Percentiles rank a stretch among this genome's conserved stretches.
These are phyloP conservation scores for Ampelomyces quisqualis DNA, from an alignment of 2,329 filamentous ascomycete species.

Conservation along the genomic window DNA sequence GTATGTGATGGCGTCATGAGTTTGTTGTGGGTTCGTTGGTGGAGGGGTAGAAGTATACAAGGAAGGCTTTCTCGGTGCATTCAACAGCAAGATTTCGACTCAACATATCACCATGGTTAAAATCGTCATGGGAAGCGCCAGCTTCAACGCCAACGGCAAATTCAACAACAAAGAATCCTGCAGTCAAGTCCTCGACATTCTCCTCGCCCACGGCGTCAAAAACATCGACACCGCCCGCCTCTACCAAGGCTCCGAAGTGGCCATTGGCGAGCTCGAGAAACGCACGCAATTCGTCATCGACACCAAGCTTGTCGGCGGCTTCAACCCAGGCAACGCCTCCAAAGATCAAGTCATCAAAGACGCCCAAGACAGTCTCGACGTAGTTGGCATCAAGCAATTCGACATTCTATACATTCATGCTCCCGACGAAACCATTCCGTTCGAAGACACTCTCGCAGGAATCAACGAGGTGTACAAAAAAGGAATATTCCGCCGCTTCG, in stretches of 20 bases:
- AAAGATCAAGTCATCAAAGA: slow-evolving; percentile 43
- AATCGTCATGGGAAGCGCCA: slow-evolving; percentile 40
- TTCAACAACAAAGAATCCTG: slow-evolving; percentile 17
- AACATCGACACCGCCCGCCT: slow-evolving; percentile 47
- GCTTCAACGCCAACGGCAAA: slow-evolving; percentile 19
- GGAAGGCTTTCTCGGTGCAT: no score
- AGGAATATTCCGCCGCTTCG: slow-evolving; percentile 39
- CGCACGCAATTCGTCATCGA: slow-evolving; percentile 49
- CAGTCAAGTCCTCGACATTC: slow-evolving; percentile 27
- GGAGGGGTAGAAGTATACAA: neutral
- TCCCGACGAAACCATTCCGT: slow-evolving; percentile 25
- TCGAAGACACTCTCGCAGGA: slow-evolving; percentile 34
- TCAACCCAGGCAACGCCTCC: slow-evolving; percentile 30
- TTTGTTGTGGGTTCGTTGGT: neutral
- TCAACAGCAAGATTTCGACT: neutral
- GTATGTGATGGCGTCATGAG: slow-evolving; percentile 6
- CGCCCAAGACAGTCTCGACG: slow-evolving; percentile 33
- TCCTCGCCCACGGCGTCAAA: slow-evolving; percentile 37
- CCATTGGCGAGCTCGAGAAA: slow-evolving; percentile 45
- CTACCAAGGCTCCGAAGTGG: slow-evolving; percentile 47
- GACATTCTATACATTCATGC: slow-evolving; percentile 41
- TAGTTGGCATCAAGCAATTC: slow-evolving; percentile 32
- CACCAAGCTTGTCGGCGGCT: slow-evolving; percentile 49
- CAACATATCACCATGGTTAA: slow-evolving; percentile 33
- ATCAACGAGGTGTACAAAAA: slow-evolving; percentile 37